Evolutionary conservation across 805 yeast genomes (phyloP).

Genomic region (Suhomyces canberraensis): DNA sequence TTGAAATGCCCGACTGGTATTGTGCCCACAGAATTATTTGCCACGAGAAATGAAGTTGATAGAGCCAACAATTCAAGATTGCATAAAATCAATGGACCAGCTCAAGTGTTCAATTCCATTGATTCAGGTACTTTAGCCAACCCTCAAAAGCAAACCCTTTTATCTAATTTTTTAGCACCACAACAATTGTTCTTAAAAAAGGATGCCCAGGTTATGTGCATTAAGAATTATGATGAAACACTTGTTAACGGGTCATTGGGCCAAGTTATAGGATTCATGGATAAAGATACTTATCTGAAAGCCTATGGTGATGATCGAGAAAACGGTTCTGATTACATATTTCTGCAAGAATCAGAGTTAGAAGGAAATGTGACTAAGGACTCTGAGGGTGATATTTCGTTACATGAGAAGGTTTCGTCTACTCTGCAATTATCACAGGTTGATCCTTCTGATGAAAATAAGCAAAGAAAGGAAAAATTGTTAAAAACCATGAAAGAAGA

Average conservation of each 20-base stretch:
- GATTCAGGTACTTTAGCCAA: conserved; percentile 55
- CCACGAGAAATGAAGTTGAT: conserved; percentile 72
- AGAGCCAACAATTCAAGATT: conserved; percentile 56
- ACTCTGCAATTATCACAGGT: not conserved
- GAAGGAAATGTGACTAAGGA: not conserved
- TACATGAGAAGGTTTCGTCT: not conserved
- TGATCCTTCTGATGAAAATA: conserved; percentile 17
- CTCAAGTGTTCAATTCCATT: conserved; percentile 42
- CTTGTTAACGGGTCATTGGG: conserved; percentile 80
- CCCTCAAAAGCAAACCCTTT: conserved; percentile 40
- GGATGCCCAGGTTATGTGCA: conserved; percentile 81
- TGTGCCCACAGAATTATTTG: conserved; percentile 70
- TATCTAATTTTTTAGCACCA: conserved; percentile 64
- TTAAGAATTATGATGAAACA: conserved; percentile 68
- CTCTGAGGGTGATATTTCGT: not conserved
- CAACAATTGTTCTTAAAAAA: conserved; percentile 52
- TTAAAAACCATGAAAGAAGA: conserved; percentile 40
- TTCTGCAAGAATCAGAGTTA: conserved; percentile 2
- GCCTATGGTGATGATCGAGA: conserved; percentile 7
- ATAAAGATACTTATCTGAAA: conserved; percentile 37
- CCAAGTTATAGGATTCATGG: conserved; percentile 55
- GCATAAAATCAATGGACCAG: conserved; percentile 41
- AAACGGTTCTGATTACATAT: conserved; percentile 16
- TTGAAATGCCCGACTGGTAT: conserved; percentile 54
- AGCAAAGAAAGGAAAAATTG: conserved; percentile 47